These are phyloP conservation scores for Camellia japonica DNA, from an alignment of 148 eudicot species.

Conservation along the genomic window DNA sequence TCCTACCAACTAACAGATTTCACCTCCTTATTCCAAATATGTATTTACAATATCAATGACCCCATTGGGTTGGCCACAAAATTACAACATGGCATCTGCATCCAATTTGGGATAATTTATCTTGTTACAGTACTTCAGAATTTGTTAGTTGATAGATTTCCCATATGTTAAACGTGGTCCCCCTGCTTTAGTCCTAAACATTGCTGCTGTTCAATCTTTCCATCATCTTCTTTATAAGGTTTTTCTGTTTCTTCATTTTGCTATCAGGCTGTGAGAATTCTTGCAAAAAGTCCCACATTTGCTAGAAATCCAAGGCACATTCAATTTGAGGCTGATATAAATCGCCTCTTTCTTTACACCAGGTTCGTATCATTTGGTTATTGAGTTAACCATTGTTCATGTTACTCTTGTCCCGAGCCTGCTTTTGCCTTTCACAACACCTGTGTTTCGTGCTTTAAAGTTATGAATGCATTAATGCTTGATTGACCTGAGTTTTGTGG, in stretches of 20 bases:
- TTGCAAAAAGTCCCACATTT: conserved; percentile 87
- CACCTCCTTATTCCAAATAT: background rate
- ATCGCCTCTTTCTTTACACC: conserved; percentile 83
- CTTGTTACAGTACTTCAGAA: background rate
- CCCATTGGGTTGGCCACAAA: too few species aligned
- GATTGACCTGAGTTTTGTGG: background rate
- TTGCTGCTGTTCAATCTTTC: background rate
- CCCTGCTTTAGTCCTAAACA: background rate
- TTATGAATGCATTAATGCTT: background rate
- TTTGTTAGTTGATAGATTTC: background rate
- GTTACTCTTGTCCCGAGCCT: background rate
- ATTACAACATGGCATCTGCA: background rate
- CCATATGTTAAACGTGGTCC: background rate
- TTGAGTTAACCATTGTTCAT: background rate
- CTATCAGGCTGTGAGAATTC: conserved; percentile 69
- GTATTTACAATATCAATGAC: background rate
- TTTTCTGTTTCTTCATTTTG: conserved; percentile 12
- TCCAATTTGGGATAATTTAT: background rate
- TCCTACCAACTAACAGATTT: background rate
- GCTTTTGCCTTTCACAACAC: background rate
- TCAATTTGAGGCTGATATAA: conserved; percentile 93
- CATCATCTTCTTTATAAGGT: background rate
- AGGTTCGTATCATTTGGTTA: conserved; percentile 43
- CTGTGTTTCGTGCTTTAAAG: background rate
- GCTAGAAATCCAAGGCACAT: conserved; percentile 74